Conservation (phyloP, 2,329 filamentous ascomycete genomes). For the Aspergillus sp. region DNA sequence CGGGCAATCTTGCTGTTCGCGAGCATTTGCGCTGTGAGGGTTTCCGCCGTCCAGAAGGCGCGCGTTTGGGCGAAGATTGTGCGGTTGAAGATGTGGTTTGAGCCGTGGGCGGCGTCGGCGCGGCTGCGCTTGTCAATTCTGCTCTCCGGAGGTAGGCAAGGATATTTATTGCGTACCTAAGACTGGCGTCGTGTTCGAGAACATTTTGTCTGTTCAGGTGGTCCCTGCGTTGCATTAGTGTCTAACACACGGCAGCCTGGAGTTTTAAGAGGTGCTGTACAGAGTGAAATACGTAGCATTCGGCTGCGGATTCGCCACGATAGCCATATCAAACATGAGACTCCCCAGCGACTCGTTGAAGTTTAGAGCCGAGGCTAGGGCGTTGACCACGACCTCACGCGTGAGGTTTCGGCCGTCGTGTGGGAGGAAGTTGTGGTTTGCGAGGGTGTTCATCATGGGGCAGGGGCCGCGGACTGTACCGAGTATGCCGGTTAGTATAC, state of each 20-base stretch:
- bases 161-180: conserved; percentile 19
- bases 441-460: conserved; percentile 58
- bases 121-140: neutral
- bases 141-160: neutral
- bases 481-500: neutral
- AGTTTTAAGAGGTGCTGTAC: neutral
- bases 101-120: conserved; percentile 48
- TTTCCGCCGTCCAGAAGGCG: conserved; percentile 54
- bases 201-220: conserved; percentile 29
- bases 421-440: conserved; percentile 56
- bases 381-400: conserved; percentile 11
- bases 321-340: conserved; percentile 27
- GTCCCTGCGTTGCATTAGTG: conserved; percentile 17
- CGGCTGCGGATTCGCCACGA: conserved; percentile 24
- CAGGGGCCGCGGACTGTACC: conserved; percentile 44
- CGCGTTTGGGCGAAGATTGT: conserved; percentile 48
- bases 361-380: conserved; percentile 16
- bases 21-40: conserved; percentile 48
- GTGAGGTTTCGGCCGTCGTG: conserved; percentile 52
- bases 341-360: conserved; percentile 24
- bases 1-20: conserved; percentile 54
- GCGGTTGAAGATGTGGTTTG: conserved; percentile 58
- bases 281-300: conserved; percentile 29
- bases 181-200: conserved; percentile 31
- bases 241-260: neutral